These are phyloP conservation scores for Vaccinium vitisidaea DNA, from an alignment of 148 eudicot species.

Conservation along the genomic window DNA sequence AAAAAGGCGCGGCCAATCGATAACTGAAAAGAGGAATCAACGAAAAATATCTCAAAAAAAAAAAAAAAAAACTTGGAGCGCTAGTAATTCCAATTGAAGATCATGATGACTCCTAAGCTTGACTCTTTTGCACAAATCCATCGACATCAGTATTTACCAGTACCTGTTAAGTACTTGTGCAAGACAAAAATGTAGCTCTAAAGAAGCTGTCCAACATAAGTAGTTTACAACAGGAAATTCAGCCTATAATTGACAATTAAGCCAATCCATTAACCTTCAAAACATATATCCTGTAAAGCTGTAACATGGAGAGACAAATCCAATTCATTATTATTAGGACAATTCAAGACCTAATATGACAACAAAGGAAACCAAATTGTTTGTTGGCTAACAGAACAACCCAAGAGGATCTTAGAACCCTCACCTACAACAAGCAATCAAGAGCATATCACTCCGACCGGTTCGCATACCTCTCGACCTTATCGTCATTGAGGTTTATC, in stretches of 20 bases:
- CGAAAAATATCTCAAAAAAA: too few species aligned
- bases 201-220: not conserved
- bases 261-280: constrained; percentile 9
- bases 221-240: not conserved
- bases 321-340: not conserved
- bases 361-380: not conserved
- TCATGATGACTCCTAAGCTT: not conserved
- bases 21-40: not conserved
- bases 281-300: not conserved
- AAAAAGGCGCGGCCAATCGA: not conserved
- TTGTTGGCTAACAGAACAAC: not conserved
- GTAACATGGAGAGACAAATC: constrained; percentile 4
- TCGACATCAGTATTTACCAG: not conserved
- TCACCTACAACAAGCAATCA: not conserved
- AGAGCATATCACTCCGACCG: constrained; percentile 48
- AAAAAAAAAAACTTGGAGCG: not conserved
- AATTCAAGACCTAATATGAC: not conserved
- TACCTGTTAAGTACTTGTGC: not conserved
- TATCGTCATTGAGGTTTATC: constrained; percentile 64
- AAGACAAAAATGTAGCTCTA: not conserved
- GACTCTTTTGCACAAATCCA: not conserved
- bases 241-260: not conserved
- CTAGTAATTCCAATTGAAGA: not conserved
- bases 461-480: constrained; percentile 76
- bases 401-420: constrained; percentile 4